These are phyloP conservation scores for Microthlaspi erraticum DNA, from an alignment of 345 rosid species.

Conservation along the genomic window DNA sequence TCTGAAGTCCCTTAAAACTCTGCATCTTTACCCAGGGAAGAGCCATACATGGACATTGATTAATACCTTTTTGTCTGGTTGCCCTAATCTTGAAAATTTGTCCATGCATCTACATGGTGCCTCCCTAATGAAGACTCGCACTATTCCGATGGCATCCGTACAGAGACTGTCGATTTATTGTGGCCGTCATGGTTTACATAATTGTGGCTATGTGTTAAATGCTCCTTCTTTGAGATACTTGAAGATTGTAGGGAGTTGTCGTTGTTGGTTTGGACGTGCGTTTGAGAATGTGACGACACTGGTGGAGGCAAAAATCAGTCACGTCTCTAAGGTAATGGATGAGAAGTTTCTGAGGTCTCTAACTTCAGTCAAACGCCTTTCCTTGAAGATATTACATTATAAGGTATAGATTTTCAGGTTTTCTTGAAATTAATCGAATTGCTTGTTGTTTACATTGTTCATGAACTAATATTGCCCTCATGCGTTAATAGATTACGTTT, in stretches of 20 bases:
- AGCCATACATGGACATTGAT: no score
- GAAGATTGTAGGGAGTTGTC: not conserved
- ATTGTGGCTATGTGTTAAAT: not conserved
- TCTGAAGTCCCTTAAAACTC: constrained; percentile 17
- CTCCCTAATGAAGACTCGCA: not conserved
- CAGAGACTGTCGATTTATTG: not conserved
- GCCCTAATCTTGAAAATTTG: constrained; percentile 24
- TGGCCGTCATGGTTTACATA: fast-evolving
- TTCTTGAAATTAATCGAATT: no score
- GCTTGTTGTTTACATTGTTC: not conserved
- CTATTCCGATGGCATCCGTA: not conserved
- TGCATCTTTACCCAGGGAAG: not conserved
- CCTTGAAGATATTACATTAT: not conserved
- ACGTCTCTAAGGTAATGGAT: not conserved
- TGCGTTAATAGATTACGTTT: not conserved
- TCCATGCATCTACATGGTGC: not conserved
- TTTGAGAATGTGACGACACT: not conserved
- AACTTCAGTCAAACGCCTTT: not conserved
- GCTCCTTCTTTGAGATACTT: constrained; percentile 8
- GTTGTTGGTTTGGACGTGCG: not conserved
- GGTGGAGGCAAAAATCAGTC: not conserved
- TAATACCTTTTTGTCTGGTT: not conserved
- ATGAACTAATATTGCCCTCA: not conserved
- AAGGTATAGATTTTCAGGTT: not conserved
- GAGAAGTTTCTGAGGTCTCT: not conserved